Evolutionary conservation across 345 rosid species (phyloP).

Genomic region (Capsella bursapastoris): DNA sequence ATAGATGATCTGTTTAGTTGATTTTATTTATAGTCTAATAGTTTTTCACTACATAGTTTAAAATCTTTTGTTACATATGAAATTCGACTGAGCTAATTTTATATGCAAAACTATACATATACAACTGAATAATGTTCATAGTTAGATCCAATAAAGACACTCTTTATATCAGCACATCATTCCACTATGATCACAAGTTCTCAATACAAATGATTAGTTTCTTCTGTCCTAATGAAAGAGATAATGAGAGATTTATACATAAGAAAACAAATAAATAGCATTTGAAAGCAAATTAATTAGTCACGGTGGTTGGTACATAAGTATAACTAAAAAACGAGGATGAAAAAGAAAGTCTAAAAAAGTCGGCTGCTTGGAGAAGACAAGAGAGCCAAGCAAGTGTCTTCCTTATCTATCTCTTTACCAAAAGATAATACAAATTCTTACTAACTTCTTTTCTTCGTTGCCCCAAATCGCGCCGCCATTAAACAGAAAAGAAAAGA

Average conservation of each 20-base stretch:
- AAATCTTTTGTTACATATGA: background rate
- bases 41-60: background rate
- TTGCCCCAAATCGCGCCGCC: slow-evolving; percentile 32
- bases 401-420: slow-evolving; percentile 24
- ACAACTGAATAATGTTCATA: background rate
- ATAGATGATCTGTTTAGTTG: background rate
- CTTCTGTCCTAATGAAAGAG: too few species aligned
- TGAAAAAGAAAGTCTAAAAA: slow-evolving; percentile 31
- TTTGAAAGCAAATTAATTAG: too few species aligned
- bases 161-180: too few species aligned
- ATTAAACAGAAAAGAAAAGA: background rate
- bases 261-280: too few species aligned
- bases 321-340: background rate
- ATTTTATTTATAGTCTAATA: background rate
- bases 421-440: background rate
- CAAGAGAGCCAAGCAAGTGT: slow-evolving; percentile 25
- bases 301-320: too few species aligned
- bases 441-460: background rate
- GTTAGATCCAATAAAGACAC: too few species aligned
- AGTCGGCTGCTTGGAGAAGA: slow-evolving; percentile 31
- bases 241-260: too few species aligned
- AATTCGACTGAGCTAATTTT: background rate
- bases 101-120: too few species aligned
- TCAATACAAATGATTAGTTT: too few species aligned
- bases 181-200: too few species aligned